These are phyloP conservation scores for Venustampulla echinocandica DNA, from an alignment of 495 filamentous ascomycete genomes.

Conservation along the genomic window DNA sequence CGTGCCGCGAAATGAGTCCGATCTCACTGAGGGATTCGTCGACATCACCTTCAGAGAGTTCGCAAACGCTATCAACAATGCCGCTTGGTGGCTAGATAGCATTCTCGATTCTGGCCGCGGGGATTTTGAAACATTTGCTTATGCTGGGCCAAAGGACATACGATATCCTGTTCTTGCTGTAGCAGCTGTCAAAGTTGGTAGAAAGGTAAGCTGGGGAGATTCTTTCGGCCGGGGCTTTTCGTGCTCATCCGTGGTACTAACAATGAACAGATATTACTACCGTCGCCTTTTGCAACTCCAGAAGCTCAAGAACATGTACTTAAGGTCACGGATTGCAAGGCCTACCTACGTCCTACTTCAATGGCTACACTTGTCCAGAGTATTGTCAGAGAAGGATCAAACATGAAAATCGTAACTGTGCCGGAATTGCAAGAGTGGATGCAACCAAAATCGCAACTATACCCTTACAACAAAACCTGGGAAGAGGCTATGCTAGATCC, in stretches of 20 bases:
- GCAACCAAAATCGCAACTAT: not conserved
- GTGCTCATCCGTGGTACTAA: too few relatives aligned
- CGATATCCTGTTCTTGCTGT: slow-evolving; percentile 36
- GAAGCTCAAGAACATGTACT: not conserved
- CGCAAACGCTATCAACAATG: not conserved
- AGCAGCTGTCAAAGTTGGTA: slow-evolving; percentile 19
- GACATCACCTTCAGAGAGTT: not conserved
- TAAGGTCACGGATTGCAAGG: not conserved
- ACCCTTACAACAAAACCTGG: not conserved
- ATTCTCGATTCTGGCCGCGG: not conserved
- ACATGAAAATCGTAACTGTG: too few relatives aligned
- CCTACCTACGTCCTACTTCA: too few relatives aligned
- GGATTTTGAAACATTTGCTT: slow-evolving; percentile 25
- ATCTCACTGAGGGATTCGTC: not conserved
- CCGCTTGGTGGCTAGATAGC: not conserved
- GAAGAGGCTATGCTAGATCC: slow-evolving; percentile 37
- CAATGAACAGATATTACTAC: too few relatives aligned
- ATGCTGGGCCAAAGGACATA: slow-evolving; percentile 36
- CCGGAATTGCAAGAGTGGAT: not conserved
- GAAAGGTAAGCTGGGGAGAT: slow-evolving; percentile 32
- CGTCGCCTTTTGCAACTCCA: too few relatives aligned
- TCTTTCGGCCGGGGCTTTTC: too few relatives aligned
- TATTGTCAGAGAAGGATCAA: too few relatives aligned
- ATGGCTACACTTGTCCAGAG: too few relatives aligned
- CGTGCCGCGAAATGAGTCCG: too few relatives aligned